Evolutionary conservation across 208 protist species (phyloP).

Genomic region (Trypanosoma scelopori): DNA sequence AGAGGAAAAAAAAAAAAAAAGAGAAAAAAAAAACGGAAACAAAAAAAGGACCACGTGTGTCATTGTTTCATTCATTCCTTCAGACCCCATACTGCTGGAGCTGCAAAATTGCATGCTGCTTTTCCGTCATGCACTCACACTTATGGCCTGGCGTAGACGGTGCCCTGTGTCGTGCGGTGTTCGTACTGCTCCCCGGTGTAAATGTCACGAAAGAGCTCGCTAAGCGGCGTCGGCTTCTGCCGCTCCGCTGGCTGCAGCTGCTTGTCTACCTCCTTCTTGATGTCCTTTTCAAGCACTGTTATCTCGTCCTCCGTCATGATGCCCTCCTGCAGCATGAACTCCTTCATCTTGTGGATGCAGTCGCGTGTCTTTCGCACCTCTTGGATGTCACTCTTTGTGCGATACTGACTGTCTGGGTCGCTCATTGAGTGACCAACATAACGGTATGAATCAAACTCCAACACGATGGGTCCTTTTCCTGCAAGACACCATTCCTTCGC

Average conservation of each 20-base stretch:
- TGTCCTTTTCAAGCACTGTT: constrained; percentile 86
- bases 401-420: constrained; percentile 97
- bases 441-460: constrained; percentile 97
- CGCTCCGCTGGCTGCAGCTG: constrained; percentile 90
- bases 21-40: neutral
- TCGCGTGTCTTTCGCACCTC: constrained; percentile 89
- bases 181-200: constrained; percentile 84
- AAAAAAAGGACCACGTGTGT: constrained; percentile 6
- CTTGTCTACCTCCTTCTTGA: constrained; percentile 92
- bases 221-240: constrained; percentile 47
- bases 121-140: neutral
- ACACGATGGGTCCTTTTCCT: constrained; percentile 93
- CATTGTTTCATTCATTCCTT: no score
- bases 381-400: constrained; percentile 95
- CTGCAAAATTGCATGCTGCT: neutral
- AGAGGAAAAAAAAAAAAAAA: constrained; percentile 23
- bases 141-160: constrained; percentile 68
- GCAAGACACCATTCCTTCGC: constrained; percentile 80
- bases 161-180: constrained; percentile 81
- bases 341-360: constrained; percentile 88
- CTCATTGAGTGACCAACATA: constrained; percentile 99
- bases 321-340: constrained; percentile 76
- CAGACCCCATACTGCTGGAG: no score
- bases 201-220: constrained; percentile 92
- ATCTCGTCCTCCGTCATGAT: constrained; percentile 96